Conservation (phyloP, 768 basidiomycete genomes). For the Vishniacozyma victoriae region DNA sequence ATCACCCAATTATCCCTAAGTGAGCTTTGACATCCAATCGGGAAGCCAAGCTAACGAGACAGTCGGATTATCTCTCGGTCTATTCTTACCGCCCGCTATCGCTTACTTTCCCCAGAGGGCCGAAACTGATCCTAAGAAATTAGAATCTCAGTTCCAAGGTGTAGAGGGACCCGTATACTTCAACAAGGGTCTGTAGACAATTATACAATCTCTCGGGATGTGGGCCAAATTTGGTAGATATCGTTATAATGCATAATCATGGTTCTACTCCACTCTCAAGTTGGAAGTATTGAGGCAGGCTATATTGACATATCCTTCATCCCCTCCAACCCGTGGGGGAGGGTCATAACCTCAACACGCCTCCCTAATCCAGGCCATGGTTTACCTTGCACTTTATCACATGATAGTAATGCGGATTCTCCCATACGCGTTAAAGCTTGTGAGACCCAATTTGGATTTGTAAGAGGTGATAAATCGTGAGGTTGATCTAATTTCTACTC, state of each 20-base stretch:
- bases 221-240: no score
- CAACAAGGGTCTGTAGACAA: conserved; percentile 48
- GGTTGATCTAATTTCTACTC: conserved; percentile 24
- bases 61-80: conserved; percentile 47
- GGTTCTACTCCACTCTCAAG: no score
- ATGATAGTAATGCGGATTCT: no score
- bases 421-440: conserved; percentile 27
- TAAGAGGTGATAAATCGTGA: conserved; percentile 78
- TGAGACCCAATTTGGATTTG: conserved; percentile 71
- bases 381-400: conserved; percentile 52
- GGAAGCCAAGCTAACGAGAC: background rate
- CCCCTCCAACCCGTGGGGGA: conserved; percentile 19
- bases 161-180: conserved; percentile 46
- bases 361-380: conserved; percentile 79
- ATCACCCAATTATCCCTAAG: conserved; percentile 44
- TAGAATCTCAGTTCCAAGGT: conserved; percentile 39
- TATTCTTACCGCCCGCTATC: conserved; percentile 50
- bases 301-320: conserved; percentile 5
- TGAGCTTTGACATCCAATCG: conserved; percentile 11
- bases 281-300: no score
- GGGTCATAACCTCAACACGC: conserved; percentile 53
- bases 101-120: conserved; percentile 49
- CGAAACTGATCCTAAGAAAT: conserved; percentile 41
- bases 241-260: no score
- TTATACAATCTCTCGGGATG: no score